Percentiles rank a stretch among this genome's conserved stretches.
Conservation (phyloP, 2,329 filamentous ascomycete species). For the Claviceps digitariae region DNA sequence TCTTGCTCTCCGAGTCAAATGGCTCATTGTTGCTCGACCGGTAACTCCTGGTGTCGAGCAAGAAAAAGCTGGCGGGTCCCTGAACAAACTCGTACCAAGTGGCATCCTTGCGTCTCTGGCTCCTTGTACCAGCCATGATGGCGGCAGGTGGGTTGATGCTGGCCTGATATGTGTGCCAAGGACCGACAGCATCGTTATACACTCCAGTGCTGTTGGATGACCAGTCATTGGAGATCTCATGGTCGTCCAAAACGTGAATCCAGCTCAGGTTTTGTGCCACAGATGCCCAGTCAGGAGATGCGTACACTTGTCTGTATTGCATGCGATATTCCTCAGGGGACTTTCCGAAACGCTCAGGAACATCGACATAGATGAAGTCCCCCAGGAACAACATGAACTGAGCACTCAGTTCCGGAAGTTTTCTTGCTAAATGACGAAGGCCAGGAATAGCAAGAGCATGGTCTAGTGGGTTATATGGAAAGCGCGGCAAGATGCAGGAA, state of each 20-base stretch:
- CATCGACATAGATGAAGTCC: slow-evolving; percentile 85
- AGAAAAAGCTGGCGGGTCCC: slow-evolving; percentile 86
- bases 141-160: slow-evolving; percentile 67
- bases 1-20: slow-evolving; percentile 53
- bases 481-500: slow-evolving; percentile 81
- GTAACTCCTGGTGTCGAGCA: slow-evolving; percentile 83
- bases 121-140: slow-evolving; percentile 30
- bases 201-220: slow-evolving; percentile 43
- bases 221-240: slow-evolving; percentile 88
- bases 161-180: slow-evolving; percentile 78
- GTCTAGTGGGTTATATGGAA: slow-evolving; percentile 76
- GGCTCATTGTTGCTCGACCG: slow-evolving; percentile 54
- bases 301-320: slow-evolving; percentile 92
- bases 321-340: slow-evolving; percentile 65
- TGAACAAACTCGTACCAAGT: slow-evolving; percentile 86
- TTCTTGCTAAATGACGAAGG: slow-evolving; percentile 60
- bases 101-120: slow-evolving; percentile 32
- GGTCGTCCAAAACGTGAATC: slow-evolving; percentile 94
- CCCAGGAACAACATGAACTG: slow-evolving; percentile 75
- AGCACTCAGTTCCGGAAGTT: slow-evolving; percentile 56
- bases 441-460: slow-evolving; percentile 75
- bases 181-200: slow-evolving; percentile 56
- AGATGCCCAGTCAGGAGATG: slow-evolving; percentile 77
- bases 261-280: slow-evolving; percentile 74
- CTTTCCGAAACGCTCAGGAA: slow-evolving; percentile 65